Percentiles rank a stretch among this genome's conserved stretches.
phyloP scores from a whole-genome alignment of 2,329 filamentous ascomycete species.

The Colletotrichum cordylinicola region DNA sequence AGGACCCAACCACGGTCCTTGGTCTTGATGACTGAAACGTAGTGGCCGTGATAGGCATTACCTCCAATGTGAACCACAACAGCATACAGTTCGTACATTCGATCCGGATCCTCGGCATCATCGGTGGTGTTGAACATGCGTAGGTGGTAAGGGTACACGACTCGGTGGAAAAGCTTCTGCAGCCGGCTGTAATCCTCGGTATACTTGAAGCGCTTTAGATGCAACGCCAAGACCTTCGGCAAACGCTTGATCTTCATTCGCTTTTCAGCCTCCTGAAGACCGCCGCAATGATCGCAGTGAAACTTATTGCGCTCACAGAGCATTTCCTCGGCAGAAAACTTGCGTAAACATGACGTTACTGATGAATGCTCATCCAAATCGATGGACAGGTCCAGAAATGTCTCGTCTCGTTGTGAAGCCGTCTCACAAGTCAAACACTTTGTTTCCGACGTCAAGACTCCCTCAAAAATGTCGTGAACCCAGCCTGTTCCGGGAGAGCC shows the following conservation, averaged over 20 bases:
- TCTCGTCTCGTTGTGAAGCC: conserved; percentile 91
- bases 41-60: conserved; percentile 96
- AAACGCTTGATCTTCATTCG: conserved; percentile 98
- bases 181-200: conserved; percentile 92
- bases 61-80: conserved; percentile 97
- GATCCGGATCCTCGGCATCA: conserved; percentile 90
- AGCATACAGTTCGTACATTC: conserved; percentile 94
- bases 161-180: conserved; percentile 95
- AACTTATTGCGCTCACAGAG: conserved; percentile 98
- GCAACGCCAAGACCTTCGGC: conserved; percentile 88
- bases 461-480: conserved; percentile 98
- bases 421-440: conserved; percentile 97
- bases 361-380: conserved; percentile 95
- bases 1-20: conserved; percentile 94
- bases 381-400: conserved; percentile 94
- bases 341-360: conserved; percentile 91
- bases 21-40: conserved; percentile 97
- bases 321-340: conserved; percentile 99
- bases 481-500: conserved; percentile 75
- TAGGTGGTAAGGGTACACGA: conserved; percentile 96
- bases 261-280: conserved; percentile 96
- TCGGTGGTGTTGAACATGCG: conserved; percentile 98
- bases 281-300: conserved; percentile 96
- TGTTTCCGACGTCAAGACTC: conserved; percentile 92
- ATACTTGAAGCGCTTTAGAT: conserved; percentile 98